phyloP scores from a whole-genome alignment of 192 early-diverging fungal species.

The Lobosporangium transversale region DNA sequence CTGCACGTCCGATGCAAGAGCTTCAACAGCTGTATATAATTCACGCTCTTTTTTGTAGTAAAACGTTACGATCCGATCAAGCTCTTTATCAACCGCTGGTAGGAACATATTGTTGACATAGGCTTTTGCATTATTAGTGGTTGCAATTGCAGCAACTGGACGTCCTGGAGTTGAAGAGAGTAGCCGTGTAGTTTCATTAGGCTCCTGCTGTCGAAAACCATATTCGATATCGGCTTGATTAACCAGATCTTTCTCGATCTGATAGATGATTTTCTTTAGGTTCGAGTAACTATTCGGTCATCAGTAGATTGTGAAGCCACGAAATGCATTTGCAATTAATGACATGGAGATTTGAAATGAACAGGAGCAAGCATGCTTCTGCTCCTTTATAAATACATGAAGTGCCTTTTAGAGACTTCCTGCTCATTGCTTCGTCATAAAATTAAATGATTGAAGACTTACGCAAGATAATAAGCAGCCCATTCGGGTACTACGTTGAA shows the following conservation, averaged over 20 bases:
- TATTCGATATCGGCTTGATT: slow-evolving; percentile 49
- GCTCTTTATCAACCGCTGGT: slow-evolving; percentile 80
- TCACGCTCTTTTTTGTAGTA: slow-evolving; percentile 89
- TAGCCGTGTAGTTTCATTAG: slow-evolving; percentile 32
- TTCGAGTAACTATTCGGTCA: slow-evolving; percentile 73
- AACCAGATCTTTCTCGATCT: slow-evolving; percentile 73
- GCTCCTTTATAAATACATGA: too few species aligned
- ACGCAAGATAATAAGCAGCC: slow-evolving; percentile 77
- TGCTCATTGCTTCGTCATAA: too few species aligned
- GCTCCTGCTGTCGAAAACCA: slow-evolving; percentile 5
- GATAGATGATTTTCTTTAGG: slow-evolving; percentile 82
- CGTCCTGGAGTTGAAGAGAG: slow-evolving; percentile 29
- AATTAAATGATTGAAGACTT: too few species aligned
- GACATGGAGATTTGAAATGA: too few species aligned
- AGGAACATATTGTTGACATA: slow-evolving; percentile 64
- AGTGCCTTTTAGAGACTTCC: not conserved
- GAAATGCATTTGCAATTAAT: too few species aligned
- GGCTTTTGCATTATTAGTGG: slow-evolving; percentile 34
- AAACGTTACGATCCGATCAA: slow-evolving; percentile 84
- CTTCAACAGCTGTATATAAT: slow-evolving; percentile 72
- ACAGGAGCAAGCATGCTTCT: too few species aligned
- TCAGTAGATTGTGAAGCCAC: too few species aligned
- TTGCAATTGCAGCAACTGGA: not conserved
- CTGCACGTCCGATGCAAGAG: slow-evolving; percentile 62
- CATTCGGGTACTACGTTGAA: slow-evolving; percentile 87